phyloP scores from a whole-genome alignment of 352 stramenopile genomes.

The Pythium scleroteichum region DNA sequence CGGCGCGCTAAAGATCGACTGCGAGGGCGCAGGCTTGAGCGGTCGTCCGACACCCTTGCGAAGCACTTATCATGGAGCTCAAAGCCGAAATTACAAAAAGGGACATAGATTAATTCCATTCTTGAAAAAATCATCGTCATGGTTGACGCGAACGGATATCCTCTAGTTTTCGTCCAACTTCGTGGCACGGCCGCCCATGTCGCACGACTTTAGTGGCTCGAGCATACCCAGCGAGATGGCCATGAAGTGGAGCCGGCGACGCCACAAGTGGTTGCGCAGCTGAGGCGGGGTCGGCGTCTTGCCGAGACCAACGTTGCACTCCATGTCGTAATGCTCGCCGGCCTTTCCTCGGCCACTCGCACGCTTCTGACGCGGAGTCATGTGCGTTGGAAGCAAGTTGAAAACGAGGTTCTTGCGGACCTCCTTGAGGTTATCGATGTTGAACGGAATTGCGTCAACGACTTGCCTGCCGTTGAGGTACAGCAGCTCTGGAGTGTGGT shows the following conservation, averaged over 20 bases:
- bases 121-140: neutral
- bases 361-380: conserved; percentile 44
- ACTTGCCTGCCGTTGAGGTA: conserved; percentile 63
- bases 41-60: no score
- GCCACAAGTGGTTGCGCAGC: conserved; percentile 40
- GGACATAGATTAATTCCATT: neutral
- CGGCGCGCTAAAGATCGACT: no score
- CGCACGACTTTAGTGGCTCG: conserved; percentile 43
- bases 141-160: no score
- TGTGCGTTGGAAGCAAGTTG: conserved; percentile 45
- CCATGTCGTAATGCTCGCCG: conserved; percentile 46
- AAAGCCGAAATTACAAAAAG: no score
- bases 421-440: conserved; percentile 33
- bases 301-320: conserved; percentile 53
- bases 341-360: conserved; percentile 17
- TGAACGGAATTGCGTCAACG: conserved; percentile 49
- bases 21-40: no score
- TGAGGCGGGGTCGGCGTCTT: conserved; percentile 34
- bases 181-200: conserved; percentile 27
- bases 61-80: no score
- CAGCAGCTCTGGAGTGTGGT: conserved; percentile 37
- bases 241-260: conserved; percentile 45
- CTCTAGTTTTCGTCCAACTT: conserved; percentile 3
- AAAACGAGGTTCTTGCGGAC: conserved; percentile 37
- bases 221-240: conserved; percentile 49